A percentile compares a stretch with the other conserved stretches of the same genome.
These are phyloP conservation scores for Nicotiana sylvestris DNA, from an alignment of 257 asterid genomes.

Conservation along the genomic window DNA sequence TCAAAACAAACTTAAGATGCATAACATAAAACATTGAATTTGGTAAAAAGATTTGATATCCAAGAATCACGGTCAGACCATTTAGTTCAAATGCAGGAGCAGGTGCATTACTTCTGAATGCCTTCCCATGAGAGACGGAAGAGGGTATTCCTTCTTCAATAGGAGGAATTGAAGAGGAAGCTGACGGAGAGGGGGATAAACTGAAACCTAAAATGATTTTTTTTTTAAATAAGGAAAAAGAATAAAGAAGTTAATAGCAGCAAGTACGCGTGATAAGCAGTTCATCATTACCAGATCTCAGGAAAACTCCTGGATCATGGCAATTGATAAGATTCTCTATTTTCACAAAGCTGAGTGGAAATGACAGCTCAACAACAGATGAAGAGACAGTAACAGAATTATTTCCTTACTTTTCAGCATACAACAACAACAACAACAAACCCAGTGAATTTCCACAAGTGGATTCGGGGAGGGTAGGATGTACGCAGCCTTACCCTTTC, in stretches of 20 bases:
- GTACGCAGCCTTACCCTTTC: no score
- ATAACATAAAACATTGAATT: background rate
- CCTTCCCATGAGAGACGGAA: constrained; percentile 20
- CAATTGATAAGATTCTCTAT: background rate
- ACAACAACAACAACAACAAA: no score
- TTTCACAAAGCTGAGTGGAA: background rate
- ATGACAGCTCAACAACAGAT: background rate
- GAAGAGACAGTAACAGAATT: background rate
- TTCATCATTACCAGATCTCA: background rate
- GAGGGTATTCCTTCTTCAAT: constrained; percentile 30
- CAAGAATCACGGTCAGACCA: constrained; percentile 29
- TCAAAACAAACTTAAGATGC: constrained; percentile 10
- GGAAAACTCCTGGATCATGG: background rate
- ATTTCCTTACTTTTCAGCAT: background rate
- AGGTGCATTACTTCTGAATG: constrained; percentile 30
- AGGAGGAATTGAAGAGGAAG: constrained; percentile 31
- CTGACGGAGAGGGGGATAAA: constrained; percentile 23
- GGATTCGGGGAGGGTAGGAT: no score
- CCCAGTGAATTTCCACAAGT: no score
- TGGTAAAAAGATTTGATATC: background rate
- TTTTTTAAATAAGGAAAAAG: background rate
- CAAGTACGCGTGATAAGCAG: background rate
- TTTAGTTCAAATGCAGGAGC: constrained; percentile 35
- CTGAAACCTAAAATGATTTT: constrained; percentile 21
- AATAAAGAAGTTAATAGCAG: background rate